Base-by-base conservation (phyloP, 139 green algal genomes). In the Prasinococcaceae sp. region DNA sequence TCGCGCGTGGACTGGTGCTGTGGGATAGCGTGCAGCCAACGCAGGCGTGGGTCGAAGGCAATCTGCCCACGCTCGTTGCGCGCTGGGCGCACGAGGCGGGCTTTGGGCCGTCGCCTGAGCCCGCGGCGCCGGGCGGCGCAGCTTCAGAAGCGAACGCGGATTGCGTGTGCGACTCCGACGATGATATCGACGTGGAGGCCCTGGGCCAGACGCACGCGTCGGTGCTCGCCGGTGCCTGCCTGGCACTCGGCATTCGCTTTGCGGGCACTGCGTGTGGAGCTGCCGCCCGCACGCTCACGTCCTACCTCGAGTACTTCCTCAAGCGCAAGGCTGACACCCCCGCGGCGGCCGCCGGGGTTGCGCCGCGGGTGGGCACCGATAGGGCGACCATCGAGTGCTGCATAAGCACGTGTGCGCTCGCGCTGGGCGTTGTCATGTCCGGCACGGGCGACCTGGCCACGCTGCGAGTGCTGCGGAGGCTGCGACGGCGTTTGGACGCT, bases 361-460 rank as follows among this genome's bases (percentile, higher is more conserved):
- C 50, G n/a, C 51, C 64, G 19, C 25, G 89, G 45, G 81, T 93
- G 68, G 58, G 52, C 8, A 19, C 86, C 14, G 55, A 43, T 24
- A 43, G 38, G 9, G 61, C 63, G 35, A 50, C 51, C 12, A 9
- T 70, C 9, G 69, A 78, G 46, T 63, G 9, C 14, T 73, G 60
- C 53, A 14, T 78, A 25, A 33, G 39, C 29, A 51, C 80, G 27
- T 63, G 62, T 42, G 68, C 77, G 22, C 67, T 96, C 50, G 67
- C 85, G 17, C 72, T 97, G 33, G 28, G 57, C 1, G 29, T 81
- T 3, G 82, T 97, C 29, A 93, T 98, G 83, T 86, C 89, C 1
- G 89, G 89, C 4, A 92, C 72, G 16, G 85, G 88, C 6, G 70
- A 98, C 65, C 68, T 94, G 30, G 56, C 63, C 17, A 93, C 90